A percentile compares a stretch with the other conserved stretches of the same genome.
These are phyloP conservation scores for Lentinus polychrous DNA, from an alignment of 1,284 basidiomycete species.

Conservation along the genomic window DNA sequence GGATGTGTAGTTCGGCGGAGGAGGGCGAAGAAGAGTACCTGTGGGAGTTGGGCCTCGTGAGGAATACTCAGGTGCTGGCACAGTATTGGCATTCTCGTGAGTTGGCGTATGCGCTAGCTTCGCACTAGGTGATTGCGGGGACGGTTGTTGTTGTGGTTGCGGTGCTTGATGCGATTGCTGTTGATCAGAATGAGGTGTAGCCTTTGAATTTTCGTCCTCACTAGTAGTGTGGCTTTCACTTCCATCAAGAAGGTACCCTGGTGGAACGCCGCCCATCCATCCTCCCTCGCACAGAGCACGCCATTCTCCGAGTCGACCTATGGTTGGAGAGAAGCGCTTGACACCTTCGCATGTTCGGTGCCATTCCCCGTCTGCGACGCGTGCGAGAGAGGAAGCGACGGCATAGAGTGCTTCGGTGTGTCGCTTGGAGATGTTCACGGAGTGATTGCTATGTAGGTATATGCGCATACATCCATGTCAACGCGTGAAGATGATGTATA, in stretches of 20 bases:
- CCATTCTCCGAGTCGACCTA: constrained; percentile 68
- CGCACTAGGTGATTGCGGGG: constrained; percentile 6
- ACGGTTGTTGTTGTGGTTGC: constrained; percentile 3
- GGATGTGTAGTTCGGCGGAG: constrained; percentile 1
- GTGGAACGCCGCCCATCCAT: constrained; percentile 54
- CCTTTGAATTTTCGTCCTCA: too few species aligned
- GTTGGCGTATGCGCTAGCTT: background rate
- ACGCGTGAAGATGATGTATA: too few species aligned
- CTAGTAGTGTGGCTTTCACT: background rate
- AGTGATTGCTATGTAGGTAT: constrained; percentile 50
- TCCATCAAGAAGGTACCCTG: constrained; percentile 40
- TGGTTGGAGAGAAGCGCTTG: constrained; percentile 52
- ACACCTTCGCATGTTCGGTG: constrained; percentile 62
- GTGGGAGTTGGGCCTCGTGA: constrained; percentile 14
- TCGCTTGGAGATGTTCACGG: constrained; percentile 51
- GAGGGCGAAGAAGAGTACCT: background rate
- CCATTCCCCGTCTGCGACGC: constrained; percentile 75
- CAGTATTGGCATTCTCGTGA: background rate
- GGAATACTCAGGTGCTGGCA: constrained; percentile 19
- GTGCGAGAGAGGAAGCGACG: constrained; percentile 55
- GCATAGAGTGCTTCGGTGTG: constrained; percentile 52
- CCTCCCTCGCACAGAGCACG: constrained; percentile 66
- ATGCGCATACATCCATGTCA: constrained; percentile 2
- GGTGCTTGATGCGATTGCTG: background rate
- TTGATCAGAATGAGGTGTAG: too few species aligned